Base-by-base conservation (phyloP, 257 asterid genomes). In the Gardenia jasminoides region DNA sequence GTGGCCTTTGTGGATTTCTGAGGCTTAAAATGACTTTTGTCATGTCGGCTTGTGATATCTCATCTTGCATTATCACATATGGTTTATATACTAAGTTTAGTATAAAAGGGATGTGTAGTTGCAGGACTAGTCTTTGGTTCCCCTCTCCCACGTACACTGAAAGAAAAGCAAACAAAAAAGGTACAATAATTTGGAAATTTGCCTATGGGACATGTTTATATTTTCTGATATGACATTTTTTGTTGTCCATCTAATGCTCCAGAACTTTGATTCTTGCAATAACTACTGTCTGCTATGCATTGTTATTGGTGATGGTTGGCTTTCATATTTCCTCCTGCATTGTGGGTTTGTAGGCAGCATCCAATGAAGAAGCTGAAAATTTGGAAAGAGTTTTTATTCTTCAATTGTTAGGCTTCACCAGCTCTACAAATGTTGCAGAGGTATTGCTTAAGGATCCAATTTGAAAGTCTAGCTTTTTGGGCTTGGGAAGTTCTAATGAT, bases 371-470 rank as follows among this genome's bases (percentile, higher is more conserved):
- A 78, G 93, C 89, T 79, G 97, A 92, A 84, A 91, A 83, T 68
- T 85, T 67, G 83, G 99, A 92, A 87, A 89, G 96, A 78, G 93
- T 91, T 73, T 95, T 95, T 82, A 76, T 92, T 82, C 93, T 95
- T 84, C 96, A 90, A 75, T 87, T 93, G 76, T 87, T 93, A 76
- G 85, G 85, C 73, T 87, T 90, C 72, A 79, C 92, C 65, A 68
- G 87, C 80, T 66, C 70, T 46, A 72, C 79, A 36, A 86, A 77
- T 83, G 82, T 83, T 85, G 72, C 70, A 85, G 97, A 93, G 97
- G 97, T 95, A 87, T 77, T 65, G 4, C 24, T 31, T 36, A 50
- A 72, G 33, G 12, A 58, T 75, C 20, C 17, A 0, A 39, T 16
- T 13, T 62, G 39, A 1, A 9, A 16, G 30, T 33, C 46, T 16